These are phyloP conservation scores for Rhizoclosmatium sp. DNA, from an alignment of 192 early-diverging fungal species.

Conservation along the genomic window DNA sequence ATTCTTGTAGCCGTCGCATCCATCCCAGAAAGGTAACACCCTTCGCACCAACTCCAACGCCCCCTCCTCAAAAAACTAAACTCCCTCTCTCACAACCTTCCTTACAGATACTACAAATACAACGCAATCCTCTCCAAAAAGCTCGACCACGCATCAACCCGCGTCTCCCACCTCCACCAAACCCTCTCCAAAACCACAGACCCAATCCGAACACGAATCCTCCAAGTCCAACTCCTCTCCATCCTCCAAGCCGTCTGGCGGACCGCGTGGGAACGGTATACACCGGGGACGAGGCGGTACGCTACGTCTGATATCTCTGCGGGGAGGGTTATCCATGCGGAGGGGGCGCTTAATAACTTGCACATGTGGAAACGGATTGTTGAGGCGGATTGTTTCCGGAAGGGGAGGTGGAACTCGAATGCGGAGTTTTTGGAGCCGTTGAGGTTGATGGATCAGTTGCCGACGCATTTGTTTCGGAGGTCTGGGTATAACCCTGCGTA, in stretches of 20 bases:
- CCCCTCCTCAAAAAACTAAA: not conserved
- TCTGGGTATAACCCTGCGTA: conserved; percentile 11
- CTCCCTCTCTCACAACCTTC: not conserved
- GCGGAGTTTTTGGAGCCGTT: conserved; percentile 1
- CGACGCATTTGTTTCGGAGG: conserved; percentile 28
- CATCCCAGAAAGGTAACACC: conserved; percentile 20
- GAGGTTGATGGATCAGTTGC: not conserved
- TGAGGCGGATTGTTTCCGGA: not conserved
- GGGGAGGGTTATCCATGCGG: conserved; percentile 6
- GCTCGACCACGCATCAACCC: conserved; percentile 12
- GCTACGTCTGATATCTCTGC: not conserved
- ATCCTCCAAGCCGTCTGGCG: conserved; percentile 26
- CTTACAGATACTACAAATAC: conserved; percentile 33
- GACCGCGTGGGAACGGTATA: conserved; percentile 28
- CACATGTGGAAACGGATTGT: conserved; percentile 29
- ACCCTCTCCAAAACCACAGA: not conserved
- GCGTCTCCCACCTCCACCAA: not conserved
- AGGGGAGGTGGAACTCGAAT: not conserved
- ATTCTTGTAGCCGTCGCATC: conserved; percentile 14
- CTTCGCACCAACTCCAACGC: not conserved
- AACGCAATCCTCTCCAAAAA: conserved; percentile 30
- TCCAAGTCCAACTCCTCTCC: conserved; percentile 20
- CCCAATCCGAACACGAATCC: not conserved
- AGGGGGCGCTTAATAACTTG: conserved; percentile 6
- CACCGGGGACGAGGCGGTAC: not conserved